Evolutionary conservation across 352 stramenopile species (phyloP).

Genomic region (Blastocystis sp.): DNA sequence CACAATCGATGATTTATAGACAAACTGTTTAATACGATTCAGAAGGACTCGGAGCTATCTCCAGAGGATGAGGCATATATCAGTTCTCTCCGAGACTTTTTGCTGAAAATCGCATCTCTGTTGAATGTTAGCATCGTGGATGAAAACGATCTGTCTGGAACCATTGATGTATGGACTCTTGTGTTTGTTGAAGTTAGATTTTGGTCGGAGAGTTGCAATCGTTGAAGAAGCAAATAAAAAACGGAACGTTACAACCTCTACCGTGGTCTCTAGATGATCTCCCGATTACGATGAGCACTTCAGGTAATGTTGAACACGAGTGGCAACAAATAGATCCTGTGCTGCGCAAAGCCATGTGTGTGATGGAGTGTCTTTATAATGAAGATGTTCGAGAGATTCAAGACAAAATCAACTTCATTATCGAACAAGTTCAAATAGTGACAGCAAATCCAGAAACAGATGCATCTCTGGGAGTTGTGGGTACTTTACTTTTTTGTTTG

Average conservation of each 20-base stretch:
- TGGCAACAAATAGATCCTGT: background rate
- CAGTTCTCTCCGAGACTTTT: background rate
- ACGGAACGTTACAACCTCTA: background rate
- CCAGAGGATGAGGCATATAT: background rate
- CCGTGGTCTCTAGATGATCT: conserved; percentile 4
- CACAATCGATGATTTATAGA: background rate
- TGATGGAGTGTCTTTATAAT: conserved; percentile 56
- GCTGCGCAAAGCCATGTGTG: conserved; percentile 7
- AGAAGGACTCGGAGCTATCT: background rate
- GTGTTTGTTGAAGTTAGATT: background rate
- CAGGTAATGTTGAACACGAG: background rate
- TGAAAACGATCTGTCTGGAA: conserved; percentile 5
- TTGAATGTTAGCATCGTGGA: conserved; percentile 36
- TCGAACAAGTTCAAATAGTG: conserved; percentile 30
- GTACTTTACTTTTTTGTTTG: background rate
- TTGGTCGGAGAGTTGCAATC: background rate
- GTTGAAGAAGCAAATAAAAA: background rate
- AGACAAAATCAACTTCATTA: conserved; percentile 52
- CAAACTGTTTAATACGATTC: background rate
- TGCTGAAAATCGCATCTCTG: background rate
- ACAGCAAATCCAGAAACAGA: background rate
- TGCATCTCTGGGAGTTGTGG: conserved; percentile 24
- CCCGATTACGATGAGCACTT: background rate
- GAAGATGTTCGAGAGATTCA: conserved; percentile 49
- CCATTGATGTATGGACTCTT: background rate